Evolutionary conservation across 2,329 filamentous ascomycete genomes (phyloP).

Genomic region (Exophiala alcalophila): DNA sequence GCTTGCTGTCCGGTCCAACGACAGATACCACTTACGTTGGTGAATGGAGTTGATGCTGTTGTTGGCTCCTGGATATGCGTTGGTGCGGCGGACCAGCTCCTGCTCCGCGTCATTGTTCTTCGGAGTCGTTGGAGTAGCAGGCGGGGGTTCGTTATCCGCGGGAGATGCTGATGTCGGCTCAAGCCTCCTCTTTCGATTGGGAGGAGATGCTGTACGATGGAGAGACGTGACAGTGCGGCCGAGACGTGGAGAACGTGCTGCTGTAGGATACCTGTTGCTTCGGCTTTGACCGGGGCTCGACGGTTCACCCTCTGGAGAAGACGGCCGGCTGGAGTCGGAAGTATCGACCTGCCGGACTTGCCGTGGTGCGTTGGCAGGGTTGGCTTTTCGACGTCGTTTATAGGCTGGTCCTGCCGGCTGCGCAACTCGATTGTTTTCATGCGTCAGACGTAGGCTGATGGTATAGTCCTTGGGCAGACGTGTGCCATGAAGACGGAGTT

Average conservation of each 20-base stretch:
- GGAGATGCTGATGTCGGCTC: constrained; percentile 6
- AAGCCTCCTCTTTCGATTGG: not conserved
- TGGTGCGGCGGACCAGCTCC: constrained; percentile 53
- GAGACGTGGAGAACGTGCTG: not conserved
- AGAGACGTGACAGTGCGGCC: not conserved
- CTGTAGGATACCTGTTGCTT: not conserved
- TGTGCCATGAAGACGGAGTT: constrained; percentile 54
- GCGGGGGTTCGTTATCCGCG: too few relatives aligned
- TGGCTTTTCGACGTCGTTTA: constrained; percentile 29
- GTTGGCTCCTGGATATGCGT: constrained; percentile 63
- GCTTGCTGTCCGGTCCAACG: constrained; percentile 57
- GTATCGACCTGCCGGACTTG: constrained; percentile 1
- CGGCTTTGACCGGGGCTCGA: not conserved
- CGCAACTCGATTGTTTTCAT: constrained; percentile 40
- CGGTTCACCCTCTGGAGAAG: not conserved
- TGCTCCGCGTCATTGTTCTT: constrained; percentile 24
- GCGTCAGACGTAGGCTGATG: constrained; percentile 53
- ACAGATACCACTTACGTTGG: constrained; percentile 65
- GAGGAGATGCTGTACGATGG: too few relatives aligned
- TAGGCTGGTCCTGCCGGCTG: constrained; percentile 32
- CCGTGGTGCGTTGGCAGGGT: constrained; percentile 26
- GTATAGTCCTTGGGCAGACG: constrained; percentile 55
- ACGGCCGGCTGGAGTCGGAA: constrained; percentile 8
- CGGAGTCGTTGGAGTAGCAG: not conserved
- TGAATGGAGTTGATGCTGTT: constrained; percentile 67